Base-by-base conservation (phyloP, 768 basidiomycete species). In the Agaricus sinodeliciosus region DNA sequence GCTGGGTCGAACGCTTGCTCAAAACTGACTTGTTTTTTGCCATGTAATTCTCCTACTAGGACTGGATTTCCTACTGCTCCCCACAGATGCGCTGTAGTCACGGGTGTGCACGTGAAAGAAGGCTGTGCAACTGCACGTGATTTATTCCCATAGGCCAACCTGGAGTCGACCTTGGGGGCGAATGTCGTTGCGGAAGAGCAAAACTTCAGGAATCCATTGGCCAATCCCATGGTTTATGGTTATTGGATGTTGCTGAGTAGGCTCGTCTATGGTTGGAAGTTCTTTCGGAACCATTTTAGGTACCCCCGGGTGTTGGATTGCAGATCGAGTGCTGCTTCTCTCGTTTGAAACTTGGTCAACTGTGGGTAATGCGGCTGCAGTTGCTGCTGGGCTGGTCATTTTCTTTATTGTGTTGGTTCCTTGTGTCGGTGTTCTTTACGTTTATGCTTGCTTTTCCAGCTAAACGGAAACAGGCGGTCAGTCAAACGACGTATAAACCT, bases 31-130 rank as follows among this genome's bases (percentile, higher is more conserved):
- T 43, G 11, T 12, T n/a, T 26, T 4, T 13, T 5, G 26, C 15
- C 13, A 15, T 51, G n/a, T n/a, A n/a, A 22, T 26, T 34, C 2
- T 9, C 7, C 8, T 8, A 13, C 15, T 3, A 31, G 7, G 34
- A 44, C 34, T 25, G 37, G 3, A 37, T 9, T 22, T 3, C 31
- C 18, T 2, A 51, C 36, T 11, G 42, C 50, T 0, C 43, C 50
- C 50, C 50, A 45, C n/a, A 44, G 34, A 19, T 51, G 37, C n/a
- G 16, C 49, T 43, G 49, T 28, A 26, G 11, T 15, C 42, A 35
- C 49, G n/a, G 49, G 43, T 31, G 37, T 45, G 11, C 41, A 51
- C 18, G 50, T 51, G 50, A 45, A 36, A 7, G 50, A 26, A 22
- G 50, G 50, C 42, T 37, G 22, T 25, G n/a, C 50, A 15, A 51